Evolutionary conservation across 768 basidiomycete species (phyloP), one percentile per base, ranked within the genome.

Genomic region (Mycena sanguinolenta): DNA sequence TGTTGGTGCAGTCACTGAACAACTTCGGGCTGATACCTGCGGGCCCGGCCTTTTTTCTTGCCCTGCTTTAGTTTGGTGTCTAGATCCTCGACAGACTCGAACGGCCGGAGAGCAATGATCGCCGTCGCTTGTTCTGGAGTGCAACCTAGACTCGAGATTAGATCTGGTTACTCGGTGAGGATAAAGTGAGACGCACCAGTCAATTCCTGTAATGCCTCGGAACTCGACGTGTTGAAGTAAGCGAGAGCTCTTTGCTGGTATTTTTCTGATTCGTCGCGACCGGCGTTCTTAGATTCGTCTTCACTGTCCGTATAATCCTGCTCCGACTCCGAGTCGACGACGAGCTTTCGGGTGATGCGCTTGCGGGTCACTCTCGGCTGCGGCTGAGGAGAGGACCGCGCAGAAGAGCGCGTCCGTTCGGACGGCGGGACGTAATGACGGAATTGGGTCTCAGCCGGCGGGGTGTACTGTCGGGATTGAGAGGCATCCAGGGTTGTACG

Each of bases 1-100:
- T 93, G 46, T 89, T 86, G 63, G 89, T 89, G 78, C 94, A 96
- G 73, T 97, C 95, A 76, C 97, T 95, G 78, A 99, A 95, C 79
- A 99, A 86, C 65, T 93, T 90, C 69, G 94, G 87, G 70, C 95
- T 96, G 75, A 99, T 91, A 25, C 97, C 97, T 5, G 84, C 86
- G 12, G 92, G 90, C 12, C 91, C 91, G 3, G 90, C 89, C 77
- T 95, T 96, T n/a, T 84, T 95, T 97, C 84, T 91, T 94, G n/a
- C 91, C 92, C 79, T 94, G 92, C 36, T 90, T 88, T 12, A 99
- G 87, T 79, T 93, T 97, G 52, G 77, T 77, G 54, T 89, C 90
- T 55, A 97, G 83, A 66, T 96, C 94, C 32, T 92, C 90, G 39
- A 92, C 85, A 16, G 90, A 89, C n/a, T 79, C 77, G 79, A 95